phyloP scores from a whole-genome alignment of 176 grass and related monocot genomes.

The Ampelocalamus luodianensis region DNA sequence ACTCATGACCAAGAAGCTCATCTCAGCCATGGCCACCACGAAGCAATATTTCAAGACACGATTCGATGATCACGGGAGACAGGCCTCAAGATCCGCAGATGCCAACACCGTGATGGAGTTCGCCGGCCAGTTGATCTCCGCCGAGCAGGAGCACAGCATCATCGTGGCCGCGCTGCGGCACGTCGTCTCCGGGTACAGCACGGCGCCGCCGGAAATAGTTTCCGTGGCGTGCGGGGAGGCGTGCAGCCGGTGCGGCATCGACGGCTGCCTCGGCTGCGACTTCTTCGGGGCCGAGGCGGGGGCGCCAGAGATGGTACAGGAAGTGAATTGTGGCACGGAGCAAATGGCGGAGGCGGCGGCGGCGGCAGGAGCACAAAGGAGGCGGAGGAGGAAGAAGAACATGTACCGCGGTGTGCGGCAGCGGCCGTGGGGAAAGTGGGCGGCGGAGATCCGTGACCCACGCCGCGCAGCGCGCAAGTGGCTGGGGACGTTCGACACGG shows the following conservation, averaged over 20 bases:
- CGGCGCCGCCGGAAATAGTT: slow-evolving; percentile 52
- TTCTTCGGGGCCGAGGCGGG: slow-evolving; percentile 46
- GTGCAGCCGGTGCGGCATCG: slow-evolving; percentile 61
- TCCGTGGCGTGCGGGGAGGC: neutral
- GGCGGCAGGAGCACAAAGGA: neutral
- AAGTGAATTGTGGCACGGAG: neutral
- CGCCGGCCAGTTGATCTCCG: slow-evolving; percentile 22
- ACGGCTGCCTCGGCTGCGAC: slow-evolving; percentile 77
- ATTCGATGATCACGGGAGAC: neutral
- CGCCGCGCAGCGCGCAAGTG: slow-evolving; percentile 66
- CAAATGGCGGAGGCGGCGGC: neutral
- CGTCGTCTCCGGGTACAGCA: slow-evolving; percentile 71
- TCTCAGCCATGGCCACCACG: slow-evolving; percentile 38
- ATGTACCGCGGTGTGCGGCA: slow-evolving; percentile 85
- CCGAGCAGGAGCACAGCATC: slow-evolving; percentile 61
- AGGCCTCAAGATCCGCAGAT: neutral
- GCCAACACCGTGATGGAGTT: neutral
- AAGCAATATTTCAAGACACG: slow-evolving; percentile 18
- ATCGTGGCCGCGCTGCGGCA: slow-evolving; percentile 68
- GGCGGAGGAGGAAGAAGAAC: slow-evolving; percentile 58
- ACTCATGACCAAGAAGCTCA: slow-evolving; percentile 21
- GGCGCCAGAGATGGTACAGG: neutral
- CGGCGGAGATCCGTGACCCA: slow-evolving; percentile 68
- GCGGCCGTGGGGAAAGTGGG: slow-evolving; percentile 76
- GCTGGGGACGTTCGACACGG: slow-evolving; percentile 85